Base-by-base conservation (phyloP, 305 asterid species). In the Fraxinus xanthoxyloides region DNA sequence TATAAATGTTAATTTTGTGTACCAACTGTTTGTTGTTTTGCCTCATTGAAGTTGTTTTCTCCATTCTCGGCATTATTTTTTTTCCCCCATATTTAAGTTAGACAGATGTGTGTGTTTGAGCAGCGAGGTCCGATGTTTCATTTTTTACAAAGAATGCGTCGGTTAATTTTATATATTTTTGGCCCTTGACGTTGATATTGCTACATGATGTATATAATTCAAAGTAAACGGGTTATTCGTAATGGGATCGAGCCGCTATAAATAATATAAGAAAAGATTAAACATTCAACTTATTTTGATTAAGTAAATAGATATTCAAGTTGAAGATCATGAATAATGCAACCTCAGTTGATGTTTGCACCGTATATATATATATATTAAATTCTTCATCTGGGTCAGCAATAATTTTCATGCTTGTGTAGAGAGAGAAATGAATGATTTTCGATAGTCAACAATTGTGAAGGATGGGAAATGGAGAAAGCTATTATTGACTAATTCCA, bases 151-250 rank as follows among this genome's bases (percentile, higher is more conserved):
- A 24, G 72, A 21, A 8, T 23, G 72, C 7, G 17, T 23, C 32
- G 6, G 30, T 24, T 23, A 63, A 63, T 23, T 63, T 63, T 63
- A 21, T 9, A 7, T 63, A 63, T 63, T 61, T 21, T 35, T 7
- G 59, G 21, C 59, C 59, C 59, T 48, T 48, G 67, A 48, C 35
- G 73, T 1, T 63, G 17, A 4, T 32, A 69, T 69, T 28, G 80
- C 56, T 73, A 48, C 43, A 38, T 63, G 15, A 8, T 78, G 24
- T 84, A 32, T 34, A 65, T 43, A 79, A 83, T 83, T 80, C 83
- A 81, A 87, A 87, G 87, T 88, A 86, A 87, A 85, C 91, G 81
- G 80, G 65, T 78, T 56, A 78, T 43, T 32, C 70, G 82, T 32
- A 51, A 51, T 48, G 80, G 77, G 63, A 38, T n/a, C 81, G 70